A percentile compares a stretch with the other conserved stretches of the same genome.
Evolutionary conservation across 2,329 filamentous ascomycete genomes (phyloP).

Genomic region (Fusarium caatingaense): DNA sequence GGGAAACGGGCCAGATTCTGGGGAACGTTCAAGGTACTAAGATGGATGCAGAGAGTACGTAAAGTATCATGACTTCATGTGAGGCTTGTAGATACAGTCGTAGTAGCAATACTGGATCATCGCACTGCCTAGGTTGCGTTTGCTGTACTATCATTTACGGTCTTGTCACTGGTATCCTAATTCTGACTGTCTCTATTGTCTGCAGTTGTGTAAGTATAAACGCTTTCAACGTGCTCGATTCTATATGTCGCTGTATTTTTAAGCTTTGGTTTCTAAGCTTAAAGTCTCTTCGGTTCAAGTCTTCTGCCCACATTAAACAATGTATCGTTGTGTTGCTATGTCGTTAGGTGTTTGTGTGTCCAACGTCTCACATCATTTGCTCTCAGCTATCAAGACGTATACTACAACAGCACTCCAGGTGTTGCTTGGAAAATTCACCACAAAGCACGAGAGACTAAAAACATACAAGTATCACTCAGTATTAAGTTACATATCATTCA

Average conservation of each 20-base stretch:
- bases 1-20: slow-evolving; percentile 25
- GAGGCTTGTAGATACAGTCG: background rate
- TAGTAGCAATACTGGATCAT: background rate
- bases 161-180: background rate
- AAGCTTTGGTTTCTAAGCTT: background rate
- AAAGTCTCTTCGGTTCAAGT: background rate
- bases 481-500: background rate
- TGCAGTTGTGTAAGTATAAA: background rate
- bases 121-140: background rate
- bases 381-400: background rate
- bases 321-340: background rate
- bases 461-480: background rate
- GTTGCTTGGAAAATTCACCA: background rate
- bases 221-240: background rate
- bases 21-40: slow-evolving; percentile 12
- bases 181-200: background rate
- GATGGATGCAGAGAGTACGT: background rate
- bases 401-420: background rate
- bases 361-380: background rate
- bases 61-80: background rate
- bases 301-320: background rate
- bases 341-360: background rate
- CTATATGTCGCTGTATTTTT: background rate
- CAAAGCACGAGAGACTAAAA: background rate
- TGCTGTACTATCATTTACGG: background rate